phyloP scores from a whole-genome alignment of 2,329 filamentous ascomycete species.

The Purpureocillium lavendulum region DNA sequence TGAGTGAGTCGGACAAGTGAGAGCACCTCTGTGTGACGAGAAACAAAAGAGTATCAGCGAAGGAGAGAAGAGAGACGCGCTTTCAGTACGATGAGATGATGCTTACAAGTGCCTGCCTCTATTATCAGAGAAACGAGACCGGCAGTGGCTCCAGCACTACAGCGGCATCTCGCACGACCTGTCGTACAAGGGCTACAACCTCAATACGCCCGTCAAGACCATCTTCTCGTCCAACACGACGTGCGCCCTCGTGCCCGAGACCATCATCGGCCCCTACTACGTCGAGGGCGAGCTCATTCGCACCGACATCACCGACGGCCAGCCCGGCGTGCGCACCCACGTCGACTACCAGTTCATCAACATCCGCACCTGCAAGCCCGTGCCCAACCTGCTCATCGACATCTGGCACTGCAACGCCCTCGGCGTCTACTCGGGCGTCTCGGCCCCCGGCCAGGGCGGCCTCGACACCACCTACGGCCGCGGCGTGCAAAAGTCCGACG shows the following conservation, averaged over 20 bases:
- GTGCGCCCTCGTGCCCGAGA: conserved; percentile 8
- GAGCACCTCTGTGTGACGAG: too few relatives aligned
- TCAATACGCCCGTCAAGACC: conserved; percentile 4
- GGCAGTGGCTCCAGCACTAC: conserved; percentile 4
- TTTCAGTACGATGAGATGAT: too few relatives aligned
- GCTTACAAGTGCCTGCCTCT: too few relatives aligned
- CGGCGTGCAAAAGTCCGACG: conserved; percentile 29
- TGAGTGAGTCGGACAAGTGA: too few relatives aligned
- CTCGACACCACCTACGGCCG: conserved; percentile 28
- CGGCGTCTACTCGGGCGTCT: conserved; percentile 34
- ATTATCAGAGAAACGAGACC: background rate
- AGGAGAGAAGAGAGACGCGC: too few relatives aligned
- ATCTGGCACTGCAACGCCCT: conserved; percentile 37
- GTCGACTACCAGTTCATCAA: conserved; percentile 36
- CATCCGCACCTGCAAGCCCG: conserved; percentile 29
- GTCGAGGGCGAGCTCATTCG: conserved; percentile 29
- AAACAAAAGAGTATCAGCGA: too few relatives aligned
- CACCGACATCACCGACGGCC: conserved; percentile 27
- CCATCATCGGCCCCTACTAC: conserved; percentile 11
- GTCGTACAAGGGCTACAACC: conserved; percentile 1
- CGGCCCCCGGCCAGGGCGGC: conserved; percentile 24
- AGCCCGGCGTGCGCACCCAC: conserved; percentile 28
- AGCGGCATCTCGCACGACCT: conserved; percentile 3
- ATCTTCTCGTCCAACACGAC: conserved; percentile 9
- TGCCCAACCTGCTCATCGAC: conserved; percentile 30